phyloP scores from a whole-genome alignment of 148 eudicot species.

The Rhododendron ferrugineum region DNA sequence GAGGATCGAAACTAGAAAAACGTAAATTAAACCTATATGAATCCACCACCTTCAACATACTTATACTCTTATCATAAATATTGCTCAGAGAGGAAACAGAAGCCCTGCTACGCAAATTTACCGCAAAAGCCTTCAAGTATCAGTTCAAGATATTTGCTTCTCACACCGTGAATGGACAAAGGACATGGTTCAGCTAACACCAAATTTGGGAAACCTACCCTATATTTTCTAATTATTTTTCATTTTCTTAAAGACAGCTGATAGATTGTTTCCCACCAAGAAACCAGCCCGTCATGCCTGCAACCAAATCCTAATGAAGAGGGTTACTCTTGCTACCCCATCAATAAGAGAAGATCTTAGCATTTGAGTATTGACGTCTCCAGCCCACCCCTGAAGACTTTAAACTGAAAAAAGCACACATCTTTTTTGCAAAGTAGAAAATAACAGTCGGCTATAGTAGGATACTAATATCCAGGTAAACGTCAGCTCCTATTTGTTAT shows the following conservation, averaged over 20 bases:
- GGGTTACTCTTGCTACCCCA: conserved; percentile 5
- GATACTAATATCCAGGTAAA: neutral
- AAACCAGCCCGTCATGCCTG: conserved; percentile 3
- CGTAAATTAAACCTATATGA: neutral
- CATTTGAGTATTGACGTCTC: conserved; percentile 7
- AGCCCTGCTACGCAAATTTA: neutral
- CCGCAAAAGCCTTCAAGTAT: neutral
- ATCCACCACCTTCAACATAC: neutral
- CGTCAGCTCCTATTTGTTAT: neutral
- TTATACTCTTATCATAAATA: neutral
- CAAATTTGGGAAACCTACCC: neutral
- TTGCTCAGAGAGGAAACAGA: neutral
- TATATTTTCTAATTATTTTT: neutral
- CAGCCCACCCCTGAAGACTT: conserved; percentile 13
- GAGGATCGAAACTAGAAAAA: conserved; percentile 7
- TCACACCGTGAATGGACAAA: neutral
- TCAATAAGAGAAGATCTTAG: neutral
- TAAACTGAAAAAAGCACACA: neutral
- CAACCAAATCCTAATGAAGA: neutral
- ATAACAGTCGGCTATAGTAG: neutral
- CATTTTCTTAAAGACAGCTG: neutral
- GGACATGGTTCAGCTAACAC: neutral
- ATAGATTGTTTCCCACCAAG: conserved; percentile 6
- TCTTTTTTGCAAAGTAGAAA: neutral
- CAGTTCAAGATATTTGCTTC: neutral